Percentiles rank a stretch among this genome's conserved stretches.
phyloP scores from a whole-genome alignment of 139 green algal species.

The Axilococcus clingmanii region DNA sequence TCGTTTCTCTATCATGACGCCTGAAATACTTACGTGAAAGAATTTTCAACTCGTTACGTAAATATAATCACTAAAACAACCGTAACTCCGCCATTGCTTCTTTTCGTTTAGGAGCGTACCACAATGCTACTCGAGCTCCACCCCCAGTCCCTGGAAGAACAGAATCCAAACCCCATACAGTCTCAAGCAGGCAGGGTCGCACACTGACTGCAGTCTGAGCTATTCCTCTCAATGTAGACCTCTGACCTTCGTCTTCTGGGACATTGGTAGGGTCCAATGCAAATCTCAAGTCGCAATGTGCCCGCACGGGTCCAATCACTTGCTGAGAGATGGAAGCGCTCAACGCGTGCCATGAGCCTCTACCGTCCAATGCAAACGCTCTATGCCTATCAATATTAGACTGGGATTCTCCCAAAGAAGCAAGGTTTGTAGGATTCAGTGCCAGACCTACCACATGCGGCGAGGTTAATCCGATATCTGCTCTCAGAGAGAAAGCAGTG shows the following conservation, averaged over 20 bases:
- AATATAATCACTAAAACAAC: conserved; percentile 24
- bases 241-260: conserved; percentile 23
- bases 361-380: conserved; percentile 55
- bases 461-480: conserved; percentile 46
- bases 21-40: background rate
- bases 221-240: conserved; percentile 25
- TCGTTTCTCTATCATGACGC: background rate
- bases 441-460: conserved; percentile 19
- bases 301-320: conserved; percentile 57
- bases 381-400: conserved; percentile 19
- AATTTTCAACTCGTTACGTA: background rate
- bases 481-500: conserved; percentile 22
- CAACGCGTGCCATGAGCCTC: conserved; percentile 56
- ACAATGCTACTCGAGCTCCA: conserved; percentile 43
- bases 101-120: conserved; percentile 43
- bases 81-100: conserved; percentile 57
- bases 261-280: conserved; percentile 35
- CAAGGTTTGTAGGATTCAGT: conserved; percentile 3
- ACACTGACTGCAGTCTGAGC: conserved; percentile 29
- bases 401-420: conserved; percentile 3
- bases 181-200: conserved; percentile 46
- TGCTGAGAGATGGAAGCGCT: conserved; percentile 57
- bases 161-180: conserved; percentile 38
- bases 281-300: conserved; percentile 47
- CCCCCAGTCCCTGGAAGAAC: conserved; percentile 47